Base-by-base conservation (phyloP, 2,329 filamentous ascomycete species). In the Ceratocystis ficicola region DNA sequence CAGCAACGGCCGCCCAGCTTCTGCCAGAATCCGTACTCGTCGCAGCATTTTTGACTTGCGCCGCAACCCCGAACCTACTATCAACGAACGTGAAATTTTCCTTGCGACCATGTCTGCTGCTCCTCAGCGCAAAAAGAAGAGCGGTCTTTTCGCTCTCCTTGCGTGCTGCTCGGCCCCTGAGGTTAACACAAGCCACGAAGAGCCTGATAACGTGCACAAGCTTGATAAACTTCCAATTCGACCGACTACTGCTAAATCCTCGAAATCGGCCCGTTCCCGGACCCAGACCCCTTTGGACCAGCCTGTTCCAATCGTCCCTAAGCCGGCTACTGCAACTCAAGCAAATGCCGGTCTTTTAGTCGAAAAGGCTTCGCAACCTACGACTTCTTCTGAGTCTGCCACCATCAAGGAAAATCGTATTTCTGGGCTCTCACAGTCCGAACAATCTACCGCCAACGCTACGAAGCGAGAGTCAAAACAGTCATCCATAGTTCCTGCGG, bases 131-230 rank as follows among this genome's bases (percentile, higher is more conserved):
- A 82, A 81, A 73, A 80, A 78, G 72, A 78, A 76, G 64, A 78
- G 79, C 67, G 80, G 81, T n/a, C 74, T 85, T 59, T 73, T 85
- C 44, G 77, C 82, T 28, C 80, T 89, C 65, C 78, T 90, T 67
- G 84, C 81, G 68, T 90, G 87, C 76, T 89, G 87, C 73, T 80
- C 79, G 65, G 80, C 84, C 50, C 83, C 85, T 62, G 85, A 86
- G 69, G 79, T 82, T 69, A 79, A 80, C 17, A 81, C 83, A 69
- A 73, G 75, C 5, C 80, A 83, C 60, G 80, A 80, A 64, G 80
- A 81, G 67, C 77, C 69, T 64, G 73, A 83, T 67, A 79, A 83
- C 48, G 77, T 83, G 44, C 84, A 81, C 73, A 83, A 83, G 76
- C 76, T 84, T 69, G 77, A 84, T 70, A 83, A 78, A 72, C 76